Evolutionary conservation across 306 rosid genomes (phyloP).

Genomic region (Acacia acuminata): DNA sequence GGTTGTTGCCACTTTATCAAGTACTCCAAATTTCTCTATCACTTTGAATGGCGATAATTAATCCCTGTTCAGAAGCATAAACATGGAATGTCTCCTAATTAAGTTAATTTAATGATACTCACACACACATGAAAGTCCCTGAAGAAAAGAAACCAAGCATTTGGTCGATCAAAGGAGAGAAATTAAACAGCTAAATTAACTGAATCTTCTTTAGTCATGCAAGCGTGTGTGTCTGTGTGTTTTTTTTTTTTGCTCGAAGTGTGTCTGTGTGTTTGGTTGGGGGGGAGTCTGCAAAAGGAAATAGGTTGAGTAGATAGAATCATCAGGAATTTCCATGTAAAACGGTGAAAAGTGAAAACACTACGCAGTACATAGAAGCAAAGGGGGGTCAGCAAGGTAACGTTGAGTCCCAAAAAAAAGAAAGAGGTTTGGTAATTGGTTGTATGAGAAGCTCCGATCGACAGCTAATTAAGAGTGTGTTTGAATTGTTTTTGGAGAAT

Average conservation of each 20-base stretch:
- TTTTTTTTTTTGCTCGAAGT: too few species aligned
- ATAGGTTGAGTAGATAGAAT: not conserved
- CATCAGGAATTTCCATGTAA: not conserved
- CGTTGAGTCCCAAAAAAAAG: too few species aligned
- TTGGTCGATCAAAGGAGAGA: not conserved
- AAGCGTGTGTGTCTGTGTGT: too few species aligned
- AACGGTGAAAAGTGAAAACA: not conserved
- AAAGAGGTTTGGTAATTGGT: not conserved
- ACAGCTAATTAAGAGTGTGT: not conserved
- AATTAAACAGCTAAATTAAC: not conserved
- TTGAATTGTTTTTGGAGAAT: too few species aligned
- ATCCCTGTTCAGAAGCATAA: not conserved
- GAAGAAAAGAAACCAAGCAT: not conserved
- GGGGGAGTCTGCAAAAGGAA: too few species aligned
- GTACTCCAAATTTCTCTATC: slow-evolving; percentile 1
- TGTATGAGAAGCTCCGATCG: not conserved
- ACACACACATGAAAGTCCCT: not conserved
- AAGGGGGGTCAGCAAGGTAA: not conserved
- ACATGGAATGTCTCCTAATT: not conserved
- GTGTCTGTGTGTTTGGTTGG: too few species aligned
- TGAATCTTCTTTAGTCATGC: not conserved
- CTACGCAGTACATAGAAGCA: not conserved
- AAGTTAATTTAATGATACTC: not conserved
- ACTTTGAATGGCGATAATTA: not conserved
- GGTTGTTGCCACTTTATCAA: slow-evolving; percentile 7